These are phyloP conservation scores for Komagataea norvegica DNA, from an alignment of 1,139 yeast species.

Conservation along the genomic window DNA sequence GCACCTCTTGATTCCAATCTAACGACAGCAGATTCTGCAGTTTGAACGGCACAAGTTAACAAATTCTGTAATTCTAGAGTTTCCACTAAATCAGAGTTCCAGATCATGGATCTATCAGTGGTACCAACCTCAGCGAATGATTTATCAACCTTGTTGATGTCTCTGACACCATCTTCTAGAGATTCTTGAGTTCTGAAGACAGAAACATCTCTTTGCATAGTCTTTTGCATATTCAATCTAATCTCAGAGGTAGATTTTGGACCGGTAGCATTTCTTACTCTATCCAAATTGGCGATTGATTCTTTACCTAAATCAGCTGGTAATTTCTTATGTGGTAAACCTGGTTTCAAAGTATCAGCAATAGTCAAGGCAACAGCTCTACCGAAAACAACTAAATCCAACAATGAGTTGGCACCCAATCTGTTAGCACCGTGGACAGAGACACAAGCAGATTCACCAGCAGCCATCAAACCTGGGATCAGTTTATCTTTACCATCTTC, in stretches of 20 bases:
- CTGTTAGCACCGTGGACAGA: slow-evolving; percentile 99
- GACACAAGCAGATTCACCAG: slow-evolving; percentile 99
- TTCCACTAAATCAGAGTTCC: slow-evolving; percentile 97
- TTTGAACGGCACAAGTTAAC: slow-evolving; percentile 95
- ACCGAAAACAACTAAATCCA: slow-evolving; percentile 96
- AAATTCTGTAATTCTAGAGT: slow-evolving; percentile 94
- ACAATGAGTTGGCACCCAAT: slow-evolving; percentile 97
- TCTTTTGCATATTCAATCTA: slow-evolving; percentile 88
- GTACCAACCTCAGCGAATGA: slow-evolving; percentile 73
- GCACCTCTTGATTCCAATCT: slow-evolving; percentile 99
- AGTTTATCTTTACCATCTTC: slow-evolving; percentile 86
- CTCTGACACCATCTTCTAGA: slow-evolving; percentile 84
- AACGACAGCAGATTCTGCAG: slow-evolving; percentile 90
- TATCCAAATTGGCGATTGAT: slow-evolving; percentile 87
- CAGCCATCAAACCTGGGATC: slow-evolving; percentile 92
- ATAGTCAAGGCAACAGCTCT: slow-evolving; percentile 97
- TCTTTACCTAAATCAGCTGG: slow-evolving; percentile 86
- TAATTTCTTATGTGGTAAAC: slow-evolving; percentile 74
- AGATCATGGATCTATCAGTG: slow-evolving; percentile 95
- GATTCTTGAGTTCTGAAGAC: slow-evolving; percentile 95
- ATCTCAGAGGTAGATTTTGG: slow-evolving; percentile 78
- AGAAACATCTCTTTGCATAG: slow-evolving; percentile 96
- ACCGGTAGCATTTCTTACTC: slow-evolving; percentile 81
- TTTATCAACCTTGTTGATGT: slow-evolving; percentile 72
- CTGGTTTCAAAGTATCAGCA: slow-evolving; percentile 80